Conservation (phyloP, 306 rosid species). For the Neltuma alba region DNA sequence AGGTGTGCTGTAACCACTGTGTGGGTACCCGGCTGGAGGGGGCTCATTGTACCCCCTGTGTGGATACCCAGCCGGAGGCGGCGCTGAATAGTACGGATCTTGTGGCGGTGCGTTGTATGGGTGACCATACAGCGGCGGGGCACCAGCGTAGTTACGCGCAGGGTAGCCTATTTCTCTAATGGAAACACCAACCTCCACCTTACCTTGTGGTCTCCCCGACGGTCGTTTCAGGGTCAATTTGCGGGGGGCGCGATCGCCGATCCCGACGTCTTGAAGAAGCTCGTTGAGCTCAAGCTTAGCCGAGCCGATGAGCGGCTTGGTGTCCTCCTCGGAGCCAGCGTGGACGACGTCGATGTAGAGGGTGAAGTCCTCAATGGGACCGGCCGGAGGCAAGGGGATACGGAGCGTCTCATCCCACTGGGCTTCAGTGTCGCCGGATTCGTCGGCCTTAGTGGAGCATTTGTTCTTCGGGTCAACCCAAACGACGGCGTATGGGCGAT, state of each 20-base stretch:
- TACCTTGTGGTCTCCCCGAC: constrained; percentile 85
- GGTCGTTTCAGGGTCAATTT: constrained; percentile 68
- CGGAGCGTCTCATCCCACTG: constrained; percentile 67
- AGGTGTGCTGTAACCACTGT: constrained; percentile 32
- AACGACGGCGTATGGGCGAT: constrained; percentile 77
- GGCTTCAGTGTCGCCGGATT: constrained; percentile 64
- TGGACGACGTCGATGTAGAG: constrained; percentile 76
- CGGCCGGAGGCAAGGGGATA: constrained; percentile 50
- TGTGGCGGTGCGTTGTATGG: constrained; percentile 37
- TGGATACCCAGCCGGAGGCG: constrained; percentile 45
- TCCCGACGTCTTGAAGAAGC: constrained; percentile 55
- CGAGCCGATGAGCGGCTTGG: constrained; percentile 81
- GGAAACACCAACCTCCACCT: constrained; percentile 55
- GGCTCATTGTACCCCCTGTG: constrained; percentile 38
- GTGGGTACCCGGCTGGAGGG: constrained; percentile 42
- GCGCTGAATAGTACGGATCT: constrained; percentile 47
- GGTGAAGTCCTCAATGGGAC: constrained; percentile 57
- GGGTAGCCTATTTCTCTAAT: constrained; percentile 52
- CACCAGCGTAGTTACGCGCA: constrained; percentile 45
- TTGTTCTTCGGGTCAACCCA: constrained; percentile 74
- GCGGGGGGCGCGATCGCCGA: constrained; percentile 43
- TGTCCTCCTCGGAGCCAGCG: constrained; percentile 62
- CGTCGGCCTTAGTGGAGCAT: constrained; percentile 55
- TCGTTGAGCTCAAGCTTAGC: constrained; percentile 62
- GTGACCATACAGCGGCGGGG: constrained; percentile 45